Conservation (phyloP, 2,329 filamentous ascomycete genomes). For the Cladosporium colombiae region DNA sequence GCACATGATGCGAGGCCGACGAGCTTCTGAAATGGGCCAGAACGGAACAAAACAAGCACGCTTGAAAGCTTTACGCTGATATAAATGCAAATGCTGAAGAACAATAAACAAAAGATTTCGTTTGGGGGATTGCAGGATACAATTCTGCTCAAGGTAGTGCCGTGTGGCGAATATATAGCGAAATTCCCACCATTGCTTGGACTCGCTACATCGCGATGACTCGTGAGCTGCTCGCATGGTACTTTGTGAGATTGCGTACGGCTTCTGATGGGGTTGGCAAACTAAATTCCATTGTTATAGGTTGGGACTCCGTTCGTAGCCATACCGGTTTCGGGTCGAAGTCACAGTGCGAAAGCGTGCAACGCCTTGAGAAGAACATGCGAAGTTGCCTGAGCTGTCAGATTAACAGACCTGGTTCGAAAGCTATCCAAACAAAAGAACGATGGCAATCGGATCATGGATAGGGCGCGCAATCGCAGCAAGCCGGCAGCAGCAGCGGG, state of each 20-base stretch:
- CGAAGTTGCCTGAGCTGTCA: slow-evolving; percentile 6
- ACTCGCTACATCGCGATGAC: not conserved
- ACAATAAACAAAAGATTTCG: not conserved
- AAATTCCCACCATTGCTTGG: not conserved
- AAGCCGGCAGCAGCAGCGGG: not conserved
- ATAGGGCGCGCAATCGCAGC: not conserved
- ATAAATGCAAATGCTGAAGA: not conserved
- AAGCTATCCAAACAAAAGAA: not conserved
- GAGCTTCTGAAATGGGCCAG: not conserved
- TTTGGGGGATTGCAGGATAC: not conserved
- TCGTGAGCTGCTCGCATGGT: not conserved
- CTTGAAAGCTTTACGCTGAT: not conserved
- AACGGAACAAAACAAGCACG: not conserved
- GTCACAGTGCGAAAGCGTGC: not conserved
- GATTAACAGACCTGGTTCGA: not conserved
- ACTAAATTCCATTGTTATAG: not conserved
- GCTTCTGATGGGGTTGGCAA: not conserved
- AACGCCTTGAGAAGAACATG: not conserved
- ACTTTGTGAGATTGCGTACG: not conserved
- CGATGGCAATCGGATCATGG: not conserved
- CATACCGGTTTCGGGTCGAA: not conserved
- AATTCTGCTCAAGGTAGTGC: not conserved
- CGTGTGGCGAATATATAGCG: slow-evolving; percentile 15
- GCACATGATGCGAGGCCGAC: not conserved
- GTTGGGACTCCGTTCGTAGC: not conserved